These are phyloP conservation scores for Peronospora tabacina DNA, from an alignment of 352 stramenopile genomes.

Conservation along the genomic window DNA sequence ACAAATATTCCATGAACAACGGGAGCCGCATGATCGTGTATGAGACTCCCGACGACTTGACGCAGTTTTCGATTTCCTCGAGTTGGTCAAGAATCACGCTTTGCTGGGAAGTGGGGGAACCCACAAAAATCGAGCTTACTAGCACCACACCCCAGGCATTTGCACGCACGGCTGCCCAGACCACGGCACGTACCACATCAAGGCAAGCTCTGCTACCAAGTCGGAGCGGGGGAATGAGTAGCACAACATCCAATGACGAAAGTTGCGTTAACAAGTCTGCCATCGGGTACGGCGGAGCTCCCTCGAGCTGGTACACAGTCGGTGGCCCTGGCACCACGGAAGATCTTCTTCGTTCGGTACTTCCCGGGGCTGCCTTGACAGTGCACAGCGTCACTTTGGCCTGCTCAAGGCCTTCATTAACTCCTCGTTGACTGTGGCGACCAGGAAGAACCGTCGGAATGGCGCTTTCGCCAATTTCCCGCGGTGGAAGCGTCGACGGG, in stretches of 20 bases:
- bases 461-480: slow-evolving; percentile 37
- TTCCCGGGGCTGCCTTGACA: slow-evolving; percentile 39
- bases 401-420: slow-evolving; percentile 30
- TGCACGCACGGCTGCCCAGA: slow-evolving; percentile 39
- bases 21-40: slow-evolving; percentile 59
- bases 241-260: slow-evolving; percentile 52
- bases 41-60: slow-evolving; percentile 50
- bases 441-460: slow-evolving; percentile 34
- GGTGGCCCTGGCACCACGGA: slow-evolving; percentile 8
- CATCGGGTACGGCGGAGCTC: slow-evolving; percentile 38
- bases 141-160: slow-evolving; percentile 70
- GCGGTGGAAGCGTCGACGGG: slow-evolving; percentile 21
- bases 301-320: slow-evolving; percentile 39
- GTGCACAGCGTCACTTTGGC: slow-evolving; percentile 66
- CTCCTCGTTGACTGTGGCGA: slow-evolving; percentile 2
- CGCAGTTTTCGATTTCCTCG: slow-evolving; percentile 49
- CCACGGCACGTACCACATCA: slow-evolving; percentile 46
- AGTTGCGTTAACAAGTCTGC: slow-evolving; percentile 49
- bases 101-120: slow-evolving; percentile 24
- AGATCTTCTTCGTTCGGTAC: slow-evolving; percentile 7
- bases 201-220: slow-evolving; percentile 42
- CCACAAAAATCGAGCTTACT: slow-evolving; percentile 59
- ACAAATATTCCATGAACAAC: slow-evolving; percentile 78
- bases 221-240: slow-evolving; percentile 62
- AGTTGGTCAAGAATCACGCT: slow-evolving; percentile 43